These are phyloP conservation scores for Leishmania braziliensis DNA, from an alignment of 208 protist genomes.

Conservation along the genomic window DNA sequence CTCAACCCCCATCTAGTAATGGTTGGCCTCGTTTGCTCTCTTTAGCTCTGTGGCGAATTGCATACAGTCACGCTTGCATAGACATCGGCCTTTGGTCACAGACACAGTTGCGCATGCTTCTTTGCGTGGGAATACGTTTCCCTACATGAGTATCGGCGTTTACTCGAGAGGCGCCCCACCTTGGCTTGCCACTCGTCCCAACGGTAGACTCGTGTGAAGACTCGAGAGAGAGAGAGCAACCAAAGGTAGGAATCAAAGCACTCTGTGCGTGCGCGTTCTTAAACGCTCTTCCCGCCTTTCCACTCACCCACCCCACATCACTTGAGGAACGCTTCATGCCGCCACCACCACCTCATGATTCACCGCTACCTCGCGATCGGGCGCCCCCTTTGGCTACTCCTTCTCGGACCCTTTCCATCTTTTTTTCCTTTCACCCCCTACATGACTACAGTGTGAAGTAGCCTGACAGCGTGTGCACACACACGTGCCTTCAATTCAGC, in stretches of 20 bases:
- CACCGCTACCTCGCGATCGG: not conserved
- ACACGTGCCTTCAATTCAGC: not conserved
- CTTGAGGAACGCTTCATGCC: not conserved
- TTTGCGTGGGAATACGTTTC: not conserved
- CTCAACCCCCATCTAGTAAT: not conserved
- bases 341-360: not conserved
- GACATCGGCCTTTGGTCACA: not conserved
- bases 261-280: not conserved
- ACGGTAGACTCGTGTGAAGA: not conserved
- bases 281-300: not conserved
- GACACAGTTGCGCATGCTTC: not conserved
- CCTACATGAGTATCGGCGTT: not conserved
- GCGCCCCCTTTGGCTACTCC: not conserved
- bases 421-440: not conserved
- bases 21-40: not conserved
- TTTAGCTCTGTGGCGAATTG: not conserved
- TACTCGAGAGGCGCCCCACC: not conserved
- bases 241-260: not conserved
- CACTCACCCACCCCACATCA: not conserved
- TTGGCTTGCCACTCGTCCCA: not conserved
- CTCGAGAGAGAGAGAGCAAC: not conserved
- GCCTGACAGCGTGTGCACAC: not conserved
- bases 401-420: not conserved
- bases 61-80: not conserved
- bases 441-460: not conserved